These are phyloP conservation scores for Schwanniomyces occidentalis DNA, from an alignment of 805 yeast species.

Conservation along the genomic window DNA sequence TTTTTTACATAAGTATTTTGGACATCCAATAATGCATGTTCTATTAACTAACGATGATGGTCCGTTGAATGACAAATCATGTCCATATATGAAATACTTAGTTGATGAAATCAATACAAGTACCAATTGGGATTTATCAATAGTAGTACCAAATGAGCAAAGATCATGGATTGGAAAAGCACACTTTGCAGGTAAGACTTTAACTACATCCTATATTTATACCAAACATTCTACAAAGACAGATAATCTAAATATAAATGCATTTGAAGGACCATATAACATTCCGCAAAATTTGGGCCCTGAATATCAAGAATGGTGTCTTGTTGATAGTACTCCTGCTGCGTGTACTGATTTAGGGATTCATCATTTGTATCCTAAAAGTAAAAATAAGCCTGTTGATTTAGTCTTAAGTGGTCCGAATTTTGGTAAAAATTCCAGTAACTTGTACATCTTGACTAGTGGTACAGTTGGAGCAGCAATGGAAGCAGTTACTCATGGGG, in stretches of 20 bases:
- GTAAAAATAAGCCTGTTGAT: constrained; percentile 64
- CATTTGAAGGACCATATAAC: constrained; percentile 68
- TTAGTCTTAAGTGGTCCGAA: constrained; percentile 94
- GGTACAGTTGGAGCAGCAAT: constrained; percentile 97
- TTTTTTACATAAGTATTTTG: no score
- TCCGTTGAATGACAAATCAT: constrained; percentile 74
- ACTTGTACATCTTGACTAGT: constrained; percentile 83
- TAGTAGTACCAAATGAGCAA: constrained; percentile 82
- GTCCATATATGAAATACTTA: constrained; percentile 83
- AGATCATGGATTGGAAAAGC: constrained; percentile 98
- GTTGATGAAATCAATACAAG: constrained; percentile 62
- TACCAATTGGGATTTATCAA: constrained; percentile 84
- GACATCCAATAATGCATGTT: constrained; percentile 53
- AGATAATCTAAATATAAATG: constrained; percentile 35
- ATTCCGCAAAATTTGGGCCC: constrained; percentile 42
- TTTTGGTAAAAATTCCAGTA: constrained; percentile 89
- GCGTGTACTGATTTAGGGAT: constrained; percentile 91
- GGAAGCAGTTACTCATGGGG: constrained; percentile 81
- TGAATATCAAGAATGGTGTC: constrained; percentile 74
- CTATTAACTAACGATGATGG: constrained; percentile 93
- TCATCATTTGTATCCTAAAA: constrained; percentile 55
- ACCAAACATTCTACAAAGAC: constrained; percentile 42
- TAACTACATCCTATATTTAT: constrained; percentile 65
- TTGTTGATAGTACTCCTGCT: constrained; percentile 94
- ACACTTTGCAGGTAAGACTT: constrained; percentile 77